Evolutionary conservation across 139 green algal genomes (phyloP).

Genomic region (Pleodorina starrii): DNA sequence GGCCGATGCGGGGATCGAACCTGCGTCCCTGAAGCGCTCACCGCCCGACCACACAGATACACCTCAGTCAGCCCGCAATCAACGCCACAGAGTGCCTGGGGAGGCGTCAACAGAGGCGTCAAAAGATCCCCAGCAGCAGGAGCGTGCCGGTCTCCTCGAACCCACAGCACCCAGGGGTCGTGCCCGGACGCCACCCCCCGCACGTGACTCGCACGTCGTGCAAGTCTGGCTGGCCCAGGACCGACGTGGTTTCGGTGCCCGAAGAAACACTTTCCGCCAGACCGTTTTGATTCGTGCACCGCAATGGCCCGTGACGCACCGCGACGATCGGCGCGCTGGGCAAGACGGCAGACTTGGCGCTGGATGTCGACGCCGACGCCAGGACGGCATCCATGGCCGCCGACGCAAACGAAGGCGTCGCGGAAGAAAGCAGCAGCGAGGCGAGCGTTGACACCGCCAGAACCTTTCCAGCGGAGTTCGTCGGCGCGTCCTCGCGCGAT

Average conservation of each 20-base stretch:
- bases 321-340: neutral
- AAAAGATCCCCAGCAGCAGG: too few relatives aligned
- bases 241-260: neutral
- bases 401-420: slow-evolving; percentile 6
- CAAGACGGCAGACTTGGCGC: too few relatives aligned
- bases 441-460: slow-evolving; percentile 5
- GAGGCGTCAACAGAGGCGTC: too few relatives aligned
- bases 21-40: neutral
- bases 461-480: neutral
- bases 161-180: too few relatives aligned
- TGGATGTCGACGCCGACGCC: neutral
- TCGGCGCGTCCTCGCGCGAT: neutral
- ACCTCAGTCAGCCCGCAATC: neutral
- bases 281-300: too few relatives aligned
- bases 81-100: too few relatives aligned
- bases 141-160: too few relatives aligned
- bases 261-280: neutral
- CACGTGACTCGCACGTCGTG: too few relatives aligned
- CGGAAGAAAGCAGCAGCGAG: slow-evolving; percentile 4
- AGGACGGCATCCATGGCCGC: neutral
- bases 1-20: neutral
- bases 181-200: too few relatives aligned
- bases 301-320: too few relatives aligned
- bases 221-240: too few relatives aligned
- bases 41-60: neutral